Evolutionary conservation across 441 rosid species (phyloP), one percentile per base, ranked within the genome.

Genomic region (Jatropha podagrica): DNA sequence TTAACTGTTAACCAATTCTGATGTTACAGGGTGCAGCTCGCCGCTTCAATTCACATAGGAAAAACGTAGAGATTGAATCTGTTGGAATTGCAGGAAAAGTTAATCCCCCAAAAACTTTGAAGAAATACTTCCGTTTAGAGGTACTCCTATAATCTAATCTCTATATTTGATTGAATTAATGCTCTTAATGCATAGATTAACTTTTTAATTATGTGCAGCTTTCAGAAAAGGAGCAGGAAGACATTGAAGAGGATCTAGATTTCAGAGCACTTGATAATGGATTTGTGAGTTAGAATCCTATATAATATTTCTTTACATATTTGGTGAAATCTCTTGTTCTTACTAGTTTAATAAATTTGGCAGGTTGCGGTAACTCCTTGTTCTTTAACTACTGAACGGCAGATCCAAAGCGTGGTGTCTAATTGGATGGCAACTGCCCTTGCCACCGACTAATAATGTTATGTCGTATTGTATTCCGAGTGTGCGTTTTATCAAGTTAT

Each of bases 11-110:
- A 4, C 7, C 48, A 52, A 64, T 14, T 42, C 7, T 74, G 40
- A 52, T 52, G 17, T 52, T 71, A 78, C 82, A 92, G 97, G 96
- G 94, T 32, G 96, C 96, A 10, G 94, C 93, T 69, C 97, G 96
- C 14, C 96, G 91, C 59, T 23, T 83, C 62, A 79, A 84, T 62
- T 88, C 91, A 1, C 75, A 55, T 7, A 90, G 84, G 73, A 89
- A 77, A 86, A 88, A 88, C 27, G 85, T 87, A 68, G 92, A 87
- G 86, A 77, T 92, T 72, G 97, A 92, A 82, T 91, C 97, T 0
- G 85, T 91, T 71, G 97, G 97, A 72, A 91, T 82, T 81, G 83
- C 90, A 69, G 87, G 87, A 77, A 92, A 87, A 83, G 69, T 88
- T 37, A 89, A 87, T 76, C 74, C 75, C 51, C 82, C 80, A 65